Percentiles rank a stretch among this genome's conserved stretches.
These are phyloP conservation scores for Parasitella parasitica DNA, from an alignment of 371 early-diverging fungal genomes.

Conservation along the genomic window DNA sequence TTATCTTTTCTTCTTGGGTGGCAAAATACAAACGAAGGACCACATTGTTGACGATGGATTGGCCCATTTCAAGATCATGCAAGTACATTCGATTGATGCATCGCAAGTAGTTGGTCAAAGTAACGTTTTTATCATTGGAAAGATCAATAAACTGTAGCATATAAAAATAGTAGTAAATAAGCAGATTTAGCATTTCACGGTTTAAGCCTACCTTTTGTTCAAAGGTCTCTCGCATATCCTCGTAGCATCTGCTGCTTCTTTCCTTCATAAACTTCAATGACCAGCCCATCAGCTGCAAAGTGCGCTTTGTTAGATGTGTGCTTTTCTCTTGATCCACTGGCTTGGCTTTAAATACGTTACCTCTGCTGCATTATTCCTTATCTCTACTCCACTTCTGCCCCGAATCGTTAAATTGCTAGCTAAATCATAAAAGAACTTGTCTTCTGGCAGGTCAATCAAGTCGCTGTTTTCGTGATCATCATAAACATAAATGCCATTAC, in stretches of 20 bases:
- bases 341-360: conserved; percentile 28
- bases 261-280: conserved; percentile 39
- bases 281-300: conserved; percentile 41
- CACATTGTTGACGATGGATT: conserved; percentile 34
- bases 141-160: background rate
- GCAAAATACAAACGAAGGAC: conserved; percentile 38
- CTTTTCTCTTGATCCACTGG: too few species aligned
- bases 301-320: too few species aligned
- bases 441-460: conserved; percentile 43
- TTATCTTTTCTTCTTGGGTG: conserved; percentile 32
- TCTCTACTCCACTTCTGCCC: conserved; percentile 18
- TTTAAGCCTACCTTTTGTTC: background rate
- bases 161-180: background rate
- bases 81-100: conserved; percentile 47
- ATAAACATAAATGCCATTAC: conserved; percentile 51
- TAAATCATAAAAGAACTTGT: conserved; percentile 40
- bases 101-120: conserved; percentile 12
- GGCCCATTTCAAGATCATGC: conserved; percentile 38
- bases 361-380: conserved; percentile 57
- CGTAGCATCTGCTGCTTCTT: background rate
- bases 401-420: conserved; percentile 40
- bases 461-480: conserved; percentile 40
- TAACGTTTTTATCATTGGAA: background rate
- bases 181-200: too few species aligned
- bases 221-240: background rate